These are phyloP conservation scores for Rhynchospora tenuis DNA, from an alignment of 176 grass and related monocot species.

Conservation along the genomic window DNA sequence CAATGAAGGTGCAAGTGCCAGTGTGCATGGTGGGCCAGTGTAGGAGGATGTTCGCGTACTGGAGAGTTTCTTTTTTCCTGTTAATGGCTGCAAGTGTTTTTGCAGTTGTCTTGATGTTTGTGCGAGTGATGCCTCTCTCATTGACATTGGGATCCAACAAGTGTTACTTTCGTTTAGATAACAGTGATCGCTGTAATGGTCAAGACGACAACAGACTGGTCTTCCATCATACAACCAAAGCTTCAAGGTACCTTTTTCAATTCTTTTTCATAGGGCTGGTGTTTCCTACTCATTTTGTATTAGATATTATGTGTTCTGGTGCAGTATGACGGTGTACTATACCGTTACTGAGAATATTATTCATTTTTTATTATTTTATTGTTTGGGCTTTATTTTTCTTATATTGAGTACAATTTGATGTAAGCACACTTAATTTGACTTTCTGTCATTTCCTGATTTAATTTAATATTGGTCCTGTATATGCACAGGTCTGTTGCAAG, in stretches of 20 bases:
- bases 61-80: conserved; percentile 46
- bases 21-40: conserved; percentile 62
- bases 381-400: conserved; percentile 6
- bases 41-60: conserved; percentile 42
- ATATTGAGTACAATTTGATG: not conserved
- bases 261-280: not conserved
- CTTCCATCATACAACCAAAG: conserved; percentile 44
- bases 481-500: conserved; percentile 36
- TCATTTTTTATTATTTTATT: not conserved
- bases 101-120: conserved; percentile 46
- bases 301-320: not conserved
- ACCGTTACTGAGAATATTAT: not conserved
- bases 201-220: conserved; percentile 48
- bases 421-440: not conserved
- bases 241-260: conserved; percentile 50
- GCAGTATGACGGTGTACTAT: not conserved
- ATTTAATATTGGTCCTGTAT: not conserved
- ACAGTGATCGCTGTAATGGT: conserved; percentile 18
- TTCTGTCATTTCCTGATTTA: conserved; percentile 26
- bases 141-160: conserved; percentile 32
- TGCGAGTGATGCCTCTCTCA: conserved; percentile 30
- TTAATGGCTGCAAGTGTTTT: conserved; percentile 38
- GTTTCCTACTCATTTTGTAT: not conserved
- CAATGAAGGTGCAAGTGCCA: conserved; percentile 76
- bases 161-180: conserved; percentile 45